phyloP scores from a whole-genome alignment of 2,329 filamentous ascomycete genomes.

The Arthrobotrys sphaeroides region DNA sequence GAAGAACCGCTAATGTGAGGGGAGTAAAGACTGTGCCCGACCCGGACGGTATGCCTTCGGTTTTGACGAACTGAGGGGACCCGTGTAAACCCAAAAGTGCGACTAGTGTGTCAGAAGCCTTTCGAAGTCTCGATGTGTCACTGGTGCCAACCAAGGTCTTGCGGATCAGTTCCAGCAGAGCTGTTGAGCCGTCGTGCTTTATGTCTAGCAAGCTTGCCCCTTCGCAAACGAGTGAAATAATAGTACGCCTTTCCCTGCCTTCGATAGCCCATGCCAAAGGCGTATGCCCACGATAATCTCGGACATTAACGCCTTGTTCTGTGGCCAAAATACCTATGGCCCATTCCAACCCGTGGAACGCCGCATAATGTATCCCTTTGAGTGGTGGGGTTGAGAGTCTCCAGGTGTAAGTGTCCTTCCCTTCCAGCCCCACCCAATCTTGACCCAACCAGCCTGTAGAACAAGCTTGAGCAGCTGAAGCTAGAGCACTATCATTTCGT shows the following conservation, averaged over 20 bases:
- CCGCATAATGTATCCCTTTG: constrained; percentile 5
- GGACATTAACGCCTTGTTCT: not conserved
- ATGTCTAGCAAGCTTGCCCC: not conserved
- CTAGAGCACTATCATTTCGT: not conserved
- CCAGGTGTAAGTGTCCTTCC: no score
- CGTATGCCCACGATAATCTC: not conserved
- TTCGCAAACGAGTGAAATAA: not conserved
- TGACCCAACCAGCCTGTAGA: no score
- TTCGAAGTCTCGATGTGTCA: no score
- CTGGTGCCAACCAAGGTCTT: no score
- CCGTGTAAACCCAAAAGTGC: no score
- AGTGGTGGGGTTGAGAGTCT: not conserved
- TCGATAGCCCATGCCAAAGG: not conserved
- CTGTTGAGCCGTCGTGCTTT: not conserved
- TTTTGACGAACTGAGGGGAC: no score
- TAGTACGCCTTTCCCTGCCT: not conserved
- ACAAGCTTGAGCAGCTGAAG: not conserved
- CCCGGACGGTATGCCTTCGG: not conserved
- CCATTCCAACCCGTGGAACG: not conserved
- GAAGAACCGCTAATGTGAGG: not conserved
- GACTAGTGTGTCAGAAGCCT: no score
- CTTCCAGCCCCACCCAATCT: no score
- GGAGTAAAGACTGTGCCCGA: not conserved
- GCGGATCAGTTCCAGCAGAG: not conserved
- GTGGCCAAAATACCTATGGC: not conserved